phyloP scores from a whole-genome alignment of 257 asterid genomes.

The Dorcoceras hygrometricum region DNA sequence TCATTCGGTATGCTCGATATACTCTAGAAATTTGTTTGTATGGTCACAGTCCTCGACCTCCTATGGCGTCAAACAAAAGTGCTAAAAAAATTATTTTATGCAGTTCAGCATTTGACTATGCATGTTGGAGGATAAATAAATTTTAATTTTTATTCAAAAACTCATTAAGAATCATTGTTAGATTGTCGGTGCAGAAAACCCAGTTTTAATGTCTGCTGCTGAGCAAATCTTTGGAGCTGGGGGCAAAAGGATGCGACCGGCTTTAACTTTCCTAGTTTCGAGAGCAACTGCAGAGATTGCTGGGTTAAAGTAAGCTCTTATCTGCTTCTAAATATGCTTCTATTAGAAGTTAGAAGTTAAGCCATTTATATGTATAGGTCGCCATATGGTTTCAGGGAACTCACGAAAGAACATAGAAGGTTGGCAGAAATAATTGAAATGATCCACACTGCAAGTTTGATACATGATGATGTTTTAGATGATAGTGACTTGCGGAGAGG shows the following conservation, averaged over 20 bases:
- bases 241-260: conserved; percentile 96
- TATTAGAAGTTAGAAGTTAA: neutral
- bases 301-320: conserved; percentile 61
- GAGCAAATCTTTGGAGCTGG: conserved; percentile 98
- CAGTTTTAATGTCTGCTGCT: conserved; percentile 93
- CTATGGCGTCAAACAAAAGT: too few relatives aligned
- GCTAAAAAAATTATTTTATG: neutral
- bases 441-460: conserved; percentile 97
- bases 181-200: conserved; percentile 99
- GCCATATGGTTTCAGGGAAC: conserved; percentile 54
- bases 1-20: neutral
- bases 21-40: neutral
- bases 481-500: conserved; percentile 97
- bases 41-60: neutral
- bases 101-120: neutral
- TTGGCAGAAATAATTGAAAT: conserved; percentile 96
- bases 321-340: conserved; percentile 6
- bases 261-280: conserved; percentile 80
- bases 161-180: conserved; percentile 26
- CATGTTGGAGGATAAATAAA: neutral
- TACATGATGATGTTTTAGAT: conserved; percentile 92
- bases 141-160: neutral
- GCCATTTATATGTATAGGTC: conserved; percentile 9
- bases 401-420: conserved; percentile 80
- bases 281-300: conserved; percentile 85